Percentiles rank a stretch among this genome's conserved stretches.
Evolutionary conservation across 2,329 filamentous ascomycete genomes (phyloP).

Genomic region (Penicillium crustosum): DNA sequence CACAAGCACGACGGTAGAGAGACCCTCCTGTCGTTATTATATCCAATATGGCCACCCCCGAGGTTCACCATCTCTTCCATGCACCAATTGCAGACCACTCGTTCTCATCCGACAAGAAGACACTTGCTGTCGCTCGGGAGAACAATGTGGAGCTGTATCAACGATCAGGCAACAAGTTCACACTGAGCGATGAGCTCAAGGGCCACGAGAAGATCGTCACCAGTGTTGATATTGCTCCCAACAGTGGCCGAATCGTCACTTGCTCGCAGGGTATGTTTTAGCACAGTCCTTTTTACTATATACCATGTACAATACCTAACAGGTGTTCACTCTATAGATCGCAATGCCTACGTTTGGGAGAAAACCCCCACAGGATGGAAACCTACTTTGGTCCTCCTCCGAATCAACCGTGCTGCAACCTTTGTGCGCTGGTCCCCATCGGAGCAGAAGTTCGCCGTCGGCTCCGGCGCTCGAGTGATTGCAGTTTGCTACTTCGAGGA

Average conservation of each 20-base stretch:
- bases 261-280: constrained; percentile 78
- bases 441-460: constrained; percentile 96
- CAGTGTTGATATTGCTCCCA: constrained; percentile 90
- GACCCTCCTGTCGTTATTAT: constrained; percentile 76
- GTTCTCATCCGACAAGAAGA: constrained; percentile 88
- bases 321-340: constrained; percentile 58
- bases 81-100: constrained; percentile 95
- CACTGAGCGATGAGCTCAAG: constrained; percentile 86
- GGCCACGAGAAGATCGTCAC: constrained; percentile 98
- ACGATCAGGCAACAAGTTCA: constrained; percentile 70
- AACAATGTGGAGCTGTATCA: constrained; percentile 86
- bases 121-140: constrained; percentile 87
- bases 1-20: constrained; percentile 81
- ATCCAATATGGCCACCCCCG: constrained; percentile 72
- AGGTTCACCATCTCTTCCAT: constrained; percentile 97
- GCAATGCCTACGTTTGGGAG: constrained; percentile 98
- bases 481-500: constrained; percentile 98
- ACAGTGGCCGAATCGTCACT: constrained; percentile 89
- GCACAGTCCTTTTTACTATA: background rate
- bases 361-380: constrained; percentile 91
- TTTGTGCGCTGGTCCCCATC: constrained; percentile 97
- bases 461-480: constrained; percentile 91
- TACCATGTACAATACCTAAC: background rate
- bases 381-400: constrained; percentile 91
- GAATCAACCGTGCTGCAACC: constrained; percentile 94